Evolutionary conservation across 1,284 basidiomycete species (phyloP), one percentile per base, ranked within the genome.

Genomic region (Ustilago nuda): DNA sequence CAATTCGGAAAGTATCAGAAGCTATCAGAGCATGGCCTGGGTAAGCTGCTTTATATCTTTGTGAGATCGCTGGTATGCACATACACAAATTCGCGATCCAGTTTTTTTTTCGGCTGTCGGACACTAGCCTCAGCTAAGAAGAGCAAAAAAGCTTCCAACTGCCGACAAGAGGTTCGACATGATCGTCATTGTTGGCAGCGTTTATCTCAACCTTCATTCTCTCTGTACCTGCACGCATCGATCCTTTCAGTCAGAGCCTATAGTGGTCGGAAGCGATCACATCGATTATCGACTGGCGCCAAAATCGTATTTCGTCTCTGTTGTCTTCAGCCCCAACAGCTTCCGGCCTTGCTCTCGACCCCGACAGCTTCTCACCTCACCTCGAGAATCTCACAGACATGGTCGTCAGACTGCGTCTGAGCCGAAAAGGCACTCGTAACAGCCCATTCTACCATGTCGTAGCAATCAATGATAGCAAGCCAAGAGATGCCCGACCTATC

Each of bases 391-490:
- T n/a, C 27, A 52, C 6, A 58, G 86, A 76, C 66, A 95, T 96
- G 94, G 89, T 92, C 64, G 90, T 97, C 77, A 91, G 93, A 80
- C 88, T 98, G 48, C 92, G 95, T 43, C 89, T 97, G 81, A 91
- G 94, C 66, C 89, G 95, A 79, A 93, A 96, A 80, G 95, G 95
- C 81, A 88, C 88, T 63, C 89, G 90, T 61, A 91, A 94, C 86
- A 91, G 90, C 85, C 92, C 92, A 43, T 90, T 94, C 65, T 93
- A 94, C 86, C 94, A 95, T 85, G 87, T 98, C 67, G 93, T 97
- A 65, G 95, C 94, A 59, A 92, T 94, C 69, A 90, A 94, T 85
- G 89, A 91, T 60, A 88, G 89, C 61, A 90, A 91, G 74, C 88
- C 91, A 55, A 91, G 95, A 41, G 91, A 98, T 85, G 94, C 92